Conservation (phyloP, 2,329 filamentous ascomycete genomes). For the Venturia aucupariae region DNA sequence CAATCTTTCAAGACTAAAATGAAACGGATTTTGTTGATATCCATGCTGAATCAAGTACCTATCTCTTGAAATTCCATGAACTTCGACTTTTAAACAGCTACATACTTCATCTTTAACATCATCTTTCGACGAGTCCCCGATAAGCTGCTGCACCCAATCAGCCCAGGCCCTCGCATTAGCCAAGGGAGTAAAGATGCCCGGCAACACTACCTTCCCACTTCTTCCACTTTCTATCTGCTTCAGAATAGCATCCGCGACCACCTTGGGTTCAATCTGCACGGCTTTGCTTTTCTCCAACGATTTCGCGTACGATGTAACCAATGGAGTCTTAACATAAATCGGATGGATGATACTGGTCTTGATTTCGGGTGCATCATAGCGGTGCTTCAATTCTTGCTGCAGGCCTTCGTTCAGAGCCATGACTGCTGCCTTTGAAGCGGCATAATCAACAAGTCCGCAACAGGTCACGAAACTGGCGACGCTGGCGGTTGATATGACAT, state of each 20-base stretch:
- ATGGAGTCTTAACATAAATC: slow-evolving; percentile 40
- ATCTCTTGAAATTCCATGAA: too few species aligned
- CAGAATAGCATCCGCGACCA: slow-evolving; percentile 40
- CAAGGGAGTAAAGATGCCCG: slow-evolving; percentile 22
- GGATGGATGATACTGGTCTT: slow-evolving; percentile 24
- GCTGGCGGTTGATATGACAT: slow-evolving; percentile 48
- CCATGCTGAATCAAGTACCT: too few species aligned
- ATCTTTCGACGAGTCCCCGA: slow-evolving; percentile 18
- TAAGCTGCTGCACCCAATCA: slow-evolving; percentile 39
- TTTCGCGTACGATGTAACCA: slow-evolving; percentile 27
- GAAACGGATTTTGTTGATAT: too few species aligned
- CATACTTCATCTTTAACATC: neutral
- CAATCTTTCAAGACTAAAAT: too few species aligned
- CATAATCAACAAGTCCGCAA: slow-evolving; percentile 44
- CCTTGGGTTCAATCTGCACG: slow-evolving; percentile 24
- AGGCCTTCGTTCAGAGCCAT: slow-evolving; percentile 45
- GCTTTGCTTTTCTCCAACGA: slow-evolving; percentile 17
- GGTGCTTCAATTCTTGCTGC: slow-evolving; percentile 19
- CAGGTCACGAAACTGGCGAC: slow-evolving; percentile 41
- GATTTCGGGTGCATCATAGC: slow-evolving; percentile 25
- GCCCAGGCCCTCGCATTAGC: slow-evolving; percentile 35
- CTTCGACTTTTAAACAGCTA: too few species aligned
- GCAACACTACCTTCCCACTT: slow-evolving; percentile 41
- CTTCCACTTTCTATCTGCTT: slow-evolving; percentile 40
- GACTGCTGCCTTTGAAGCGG: slow-evolving; percentile 42